Evolutionary conservation across 2,329 filamentous ascomycete genomes (phyloP).

Genomic region (Pseudodiploospora longispora): DNA sequence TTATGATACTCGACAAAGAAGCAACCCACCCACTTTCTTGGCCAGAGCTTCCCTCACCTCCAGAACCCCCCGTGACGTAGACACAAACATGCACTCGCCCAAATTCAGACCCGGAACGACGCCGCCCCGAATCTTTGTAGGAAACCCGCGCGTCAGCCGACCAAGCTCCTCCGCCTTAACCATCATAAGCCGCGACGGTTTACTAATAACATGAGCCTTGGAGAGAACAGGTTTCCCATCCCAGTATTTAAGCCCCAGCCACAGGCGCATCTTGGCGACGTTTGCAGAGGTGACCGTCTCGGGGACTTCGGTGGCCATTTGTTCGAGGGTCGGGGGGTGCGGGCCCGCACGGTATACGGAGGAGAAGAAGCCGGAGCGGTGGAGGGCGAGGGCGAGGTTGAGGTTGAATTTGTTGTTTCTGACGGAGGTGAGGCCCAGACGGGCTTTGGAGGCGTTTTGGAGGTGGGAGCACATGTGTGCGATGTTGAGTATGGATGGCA

Average conservation of each 20-base stretch:
- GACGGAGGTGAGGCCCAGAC: constrained; percentile 76
- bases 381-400: constrained; percentile 64
- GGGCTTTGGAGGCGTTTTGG: constrained; percentile 79
- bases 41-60: constrained; percentile 78
- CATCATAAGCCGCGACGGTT: constrained; percentile 64
- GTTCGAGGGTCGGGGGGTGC: constrained; percentile 40
- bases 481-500: constrained; percentile 56
- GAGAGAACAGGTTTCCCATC: constrained; percentile 71
- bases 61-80: constrained; percentile 68
- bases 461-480: constrained; percentile 81
- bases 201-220: constrained; percentile 59
- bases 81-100: constrained; percentile 76
- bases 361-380: constrained; percentile 74
- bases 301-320: constrained; percentile 38
- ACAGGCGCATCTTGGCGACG: constrained; percentile 66
- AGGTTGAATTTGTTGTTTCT: constrained; percentile 76
- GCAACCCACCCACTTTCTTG: constrained; percentile 69
- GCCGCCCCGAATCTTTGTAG: constrained; percentile 48
- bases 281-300: constrained; percentile 60
- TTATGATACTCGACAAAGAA: constrained; percentile 62
- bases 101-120: constrained; percentile 67
- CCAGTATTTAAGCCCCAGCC: constrained; percentile 88
- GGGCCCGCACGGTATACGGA: constrained; percentile 66
- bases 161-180: constrained; percentile 55
- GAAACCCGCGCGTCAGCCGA: constrained; percentile 59